Base-by-base conservation (phyloP, 148 eudicot species). In the Pouteria glomerata region DNA sequence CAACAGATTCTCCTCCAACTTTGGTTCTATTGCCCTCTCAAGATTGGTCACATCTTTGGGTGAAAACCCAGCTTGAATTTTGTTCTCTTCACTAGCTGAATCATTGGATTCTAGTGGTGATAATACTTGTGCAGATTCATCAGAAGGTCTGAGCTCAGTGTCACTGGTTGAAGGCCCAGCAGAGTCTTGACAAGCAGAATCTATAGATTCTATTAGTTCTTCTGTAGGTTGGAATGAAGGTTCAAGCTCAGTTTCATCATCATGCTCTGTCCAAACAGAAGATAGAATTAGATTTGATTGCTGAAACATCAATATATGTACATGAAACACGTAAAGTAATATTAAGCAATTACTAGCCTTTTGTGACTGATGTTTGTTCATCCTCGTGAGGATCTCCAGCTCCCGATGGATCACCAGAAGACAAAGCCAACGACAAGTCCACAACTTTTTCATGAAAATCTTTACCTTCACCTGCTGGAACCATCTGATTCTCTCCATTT, bases 401-500 rank as follows among this genome's bases (percentile, higher is more conserved):
- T 27, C 26, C 58, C 33, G 27, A 60, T 19, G 57, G 14, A 29
- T 39, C 52, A 50, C 51, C 48, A 65, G 63, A 63, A 63, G 62
- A 44, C 37, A 45, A 51, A 24, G 31, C 68, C 50, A n/a, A 63
- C 57, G 62, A 44, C 37, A 45, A 51, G 24, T 31, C 68, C 50
- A n/a, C 69, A 63, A 14, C 59, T 63, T 29, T 68, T 50, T 67
- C 81, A 67, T 44, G 71, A 44, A 73, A 45, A 66, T 74, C 74
- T 55, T 66, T 67, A 0, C 5, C 71, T 63, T 78, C 53, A 24
- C 62, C 69, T 75, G 59, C 76, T 52, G 55, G 69, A 35, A 52
- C 64, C 52, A 61, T 12, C 50, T 24, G 69, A 61, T 79, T 72
- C 34, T 72, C 81, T 61, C 44, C 76, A 8, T 74, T 44, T 4